Base-by-base conservation (phyloP, 1,139 yeast genomes). In the Yarrowia galli region DNA sequence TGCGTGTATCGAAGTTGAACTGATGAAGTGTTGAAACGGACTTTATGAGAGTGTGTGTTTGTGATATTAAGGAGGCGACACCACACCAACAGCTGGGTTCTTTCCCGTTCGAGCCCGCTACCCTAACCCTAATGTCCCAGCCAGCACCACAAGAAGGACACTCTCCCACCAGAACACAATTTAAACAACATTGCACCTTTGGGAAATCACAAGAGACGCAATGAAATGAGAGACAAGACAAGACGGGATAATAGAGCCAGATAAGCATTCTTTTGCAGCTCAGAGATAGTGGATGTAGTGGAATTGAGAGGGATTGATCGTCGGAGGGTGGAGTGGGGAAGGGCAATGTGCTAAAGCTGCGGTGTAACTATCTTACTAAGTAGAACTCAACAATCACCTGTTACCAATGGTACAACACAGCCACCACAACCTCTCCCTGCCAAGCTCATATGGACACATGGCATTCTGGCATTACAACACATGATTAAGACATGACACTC, bases 61-160 rank as follows among this genome's bases (percentile, higher is more conserved):
- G 64, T 58, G 51, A 42, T 58, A 58, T 42, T 43, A 58, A 43
- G 64, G 64, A 58, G 64, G 64, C 64, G 51, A 58, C 64, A 58
- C 63, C 48, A 40, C 46, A 40, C 48, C 36, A 56, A 56, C 48
- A 40, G 15, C 64, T 28, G 25, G 64, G 49, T 56, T n/a, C 64
- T 28, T 56, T 25, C 64, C 49, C 20, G 18, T 23, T 56, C 15
- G 49, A 40, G 64, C 2, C 5, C 2, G 3, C 9, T 18, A 28
- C 64, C 64, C 49, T 43, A 58, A 43, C 64, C 64, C 64, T 58
- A 58, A 58, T 28, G 51, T 58, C 64, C 64, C 64, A 58, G 64
- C 32, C 32, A 28, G 32, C 32, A 28, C 32, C 32, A 10, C n/a
- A n/a, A n/a, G n/a, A n/a, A n/a, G n/a, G n/a, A n/a, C n/a, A n/a